phyloP scores from a whole-genome alignment of 768 basidiomycete genomes.

The Pluteus cervinus region DNA sequence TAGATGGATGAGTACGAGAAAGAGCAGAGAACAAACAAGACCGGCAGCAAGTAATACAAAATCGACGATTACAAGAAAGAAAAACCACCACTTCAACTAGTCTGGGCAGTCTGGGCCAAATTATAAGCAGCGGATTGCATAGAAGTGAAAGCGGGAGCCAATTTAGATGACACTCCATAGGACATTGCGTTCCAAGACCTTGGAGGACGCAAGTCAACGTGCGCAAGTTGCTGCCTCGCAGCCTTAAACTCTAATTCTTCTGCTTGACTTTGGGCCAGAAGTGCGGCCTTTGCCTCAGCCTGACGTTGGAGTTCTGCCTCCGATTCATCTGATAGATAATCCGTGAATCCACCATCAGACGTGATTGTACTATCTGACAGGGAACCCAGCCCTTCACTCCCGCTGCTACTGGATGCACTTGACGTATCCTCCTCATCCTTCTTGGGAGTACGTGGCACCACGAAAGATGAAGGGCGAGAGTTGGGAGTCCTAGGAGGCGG shows the following conservation, averaged over 20 bases:
- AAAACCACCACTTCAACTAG: too few species aligned
- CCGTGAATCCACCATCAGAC: constrained; percentile 84
- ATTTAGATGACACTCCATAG: too few species aligned
- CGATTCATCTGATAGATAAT: constrained; percentile 90
- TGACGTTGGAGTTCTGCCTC: constrained; percentile 84
- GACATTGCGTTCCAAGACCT: constrained; percentile 67
- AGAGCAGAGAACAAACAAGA: too few species aligned
- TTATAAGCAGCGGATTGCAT: background rate
- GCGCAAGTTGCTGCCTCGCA: constrained; percentile 71
- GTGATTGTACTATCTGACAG: constrained; percentile 72
- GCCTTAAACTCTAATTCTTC: constrained; percentile 81
- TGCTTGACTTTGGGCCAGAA: constrained; percentile 72
- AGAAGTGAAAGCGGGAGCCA: too few species aligned
- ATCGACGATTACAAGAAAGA: too few species aligned
- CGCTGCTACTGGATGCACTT: constrained; percentile 56
- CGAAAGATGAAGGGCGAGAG: constrained; percentile 17
- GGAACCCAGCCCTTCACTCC: constrained; percentile 60
- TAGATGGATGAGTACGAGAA: too few species aligned
- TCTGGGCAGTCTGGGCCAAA: too few species aligned
- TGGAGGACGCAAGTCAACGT: constrained; percentile 70
- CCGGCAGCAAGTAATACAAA: too few species aligned
- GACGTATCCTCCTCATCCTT: constrained; percentile 31
- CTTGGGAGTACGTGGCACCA: constrained; percentile 22
- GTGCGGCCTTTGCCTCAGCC: constrained; percentile 72
- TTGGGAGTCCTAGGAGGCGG: constrained; percentile 14